Evolutionary conservation across 345 rosid species (phyloP).

Genomic region (Streptanthus diversifolius): DNA sequence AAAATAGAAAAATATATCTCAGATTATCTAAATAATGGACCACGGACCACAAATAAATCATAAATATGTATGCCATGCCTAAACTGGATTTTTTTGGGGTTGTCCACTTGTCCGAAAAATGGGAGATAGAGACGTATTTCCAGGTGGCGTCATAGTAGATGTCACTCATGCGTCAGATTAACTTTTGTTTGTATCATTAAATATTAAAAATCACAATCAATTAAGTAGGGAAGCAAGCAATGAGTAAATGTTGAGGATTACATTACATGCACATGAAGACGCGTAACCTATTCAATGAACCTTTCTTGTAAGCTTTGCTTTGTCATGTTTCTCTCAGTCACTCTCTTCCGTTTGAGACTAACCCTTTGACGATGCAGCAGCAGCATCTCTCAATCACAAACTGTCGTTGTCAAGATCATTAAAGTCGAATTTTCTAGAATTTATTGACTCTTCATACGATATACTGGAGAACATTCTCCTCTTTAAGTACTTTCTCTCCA

Average conservation of each 20-base stretch:
- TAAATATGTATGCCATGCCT: not conserved
- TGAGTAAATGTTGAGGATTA: constrained; percentile 13
- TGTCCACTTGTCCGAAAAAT: constrained; percentile 1
- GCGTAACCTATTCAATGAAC: constrained; percentile 7
- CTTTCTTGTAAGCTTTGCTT: not conserved
- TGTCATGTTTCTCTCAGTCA: constrained; percentile 15
- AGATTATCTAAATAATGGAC: constrained; percentile 5
- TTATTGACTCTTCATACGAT: not conserved
- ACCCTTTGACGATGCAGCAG: not conserved
- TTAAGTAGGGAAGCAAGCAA: constrained; percentile 8
- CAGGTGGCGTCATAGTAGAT: too few species aligned
- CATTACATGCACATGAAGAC: constrained; percentile 14
- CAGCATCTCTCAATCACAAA: not conserved
- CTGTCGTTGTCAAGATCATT: constrained; percentile 6
- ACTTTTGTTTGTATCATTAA: not conserved
- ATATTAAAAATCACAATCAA: constrained; percentile 21
- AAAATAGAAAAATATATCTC: too few species aligned
- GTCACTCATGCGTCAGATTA: not conserved
- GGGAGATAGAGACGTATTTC: not conserved
- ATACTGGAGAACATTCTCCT: constrained; percentile 2
- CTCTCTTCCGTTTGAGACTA: constrained; percentile 7
- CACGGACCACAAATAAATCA: not conserved
- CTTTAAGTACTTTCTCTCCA: not conserved
- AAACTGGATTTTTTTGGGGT: not conserved
- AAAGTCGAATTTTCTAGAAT: not conserved